phyloP scores from a whole-genome alignment of 2,329 filamentous ascomycete genomes.

The Pseudocercospora crystallina region DNA sequence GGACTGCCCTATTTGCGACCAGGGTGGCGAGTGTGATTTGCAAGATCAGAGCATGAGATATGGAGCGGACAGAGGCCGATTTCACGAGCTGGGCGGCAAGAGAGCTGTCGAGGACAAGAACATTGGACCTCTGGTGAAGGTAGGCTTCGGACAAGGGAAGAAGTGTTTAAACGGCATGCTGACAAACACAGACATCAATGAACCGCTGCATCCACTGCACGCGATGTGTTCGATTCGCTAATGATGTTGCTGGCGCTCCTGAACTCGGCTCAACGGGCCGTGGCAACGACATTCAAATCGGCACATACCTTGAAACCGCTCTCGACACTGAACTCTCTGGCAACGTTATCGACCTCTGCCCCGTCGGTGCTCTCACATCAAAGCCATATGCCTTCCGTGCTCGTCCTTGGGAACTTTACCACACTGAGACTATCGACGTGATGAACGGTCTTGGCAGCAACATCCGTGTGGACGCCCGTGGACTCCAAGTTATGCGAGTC shows the following conservation, averaged over 20 bases:
- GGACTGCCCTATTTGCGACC: slow-evolving; percentile 96
- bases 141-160: slow-evolving; percentile 25
- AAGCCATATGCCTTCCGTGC: slow-evolving; percentile 98
- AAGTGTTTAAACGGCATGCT: slow-evolving; percentile 3
- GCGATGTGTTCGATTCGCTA: slow-evolving; percentile 94
- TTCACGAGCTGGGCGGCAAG: slow-evolving; percentile 95
- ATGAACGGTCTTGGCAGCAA: slow-evolving; percentile 90
- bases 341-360: slow-evolving; percentile 97
- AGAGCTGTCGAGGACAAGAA: slow-evolving; percentile 99
- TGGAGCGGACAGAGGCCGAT: slow-evolving; percentile 90
- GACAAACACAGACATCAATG: slow-evolving; percentile 76
- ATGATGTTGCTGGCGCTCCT: slow-evolving; percentile 92
- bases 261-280: slow-evolving; percentile 92
- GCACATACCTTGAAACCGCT: slow-evolving; percentile 93
- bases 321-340: slow-evolving; percentile 92
- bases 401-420: slow-evolving; percentile 94
- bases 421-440: slow-evolving; percentile 93
- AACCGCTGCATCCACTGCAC: slow-evolving; percentile 99
- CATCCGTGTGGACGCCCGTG: slow-evolving; percentile 88
- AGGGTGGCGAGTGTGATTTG: slow-evolving; percentile 97
- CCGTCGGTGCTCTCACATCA: slow-evolving; percentile 91
- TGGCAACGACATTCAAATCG: slow-evolving; percentile 97
- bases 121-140: slow-evolving; percentile 92
- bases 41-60: slow-evolving; percentile 99
- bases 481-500: slow-evolving; percentile 93